phyloP scores from a whole-genome alignment of 352 stramenopile species.

The Phytophthora pini region DNA sequence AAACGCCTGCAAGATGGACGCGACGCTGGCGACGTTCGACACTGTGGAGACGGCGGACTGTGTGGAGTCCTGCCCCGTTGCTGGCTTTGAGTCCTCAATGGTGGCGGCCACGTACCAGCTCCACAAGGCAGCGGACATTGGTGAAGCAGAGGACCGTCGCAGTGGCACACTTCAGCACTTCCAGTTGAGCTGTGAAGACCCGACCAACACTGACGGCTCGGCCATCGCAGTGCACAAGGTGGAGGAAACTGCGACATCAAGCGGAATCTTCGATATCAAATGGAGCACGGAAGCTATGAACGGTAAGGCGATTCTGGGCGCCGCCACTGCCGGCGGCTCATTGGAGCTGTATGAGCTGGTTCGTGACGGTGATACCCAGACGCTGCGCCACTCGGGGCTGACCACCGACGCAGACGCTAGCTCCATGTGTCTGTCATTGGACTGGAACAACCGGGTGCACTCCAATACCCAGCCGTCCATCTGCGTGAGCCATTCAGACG shows the following conservation, averaged over 20 bases:
- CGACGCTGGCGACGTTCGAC: conserved; percentile 74
- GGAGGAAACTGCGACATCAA: conserved; percentile 53
- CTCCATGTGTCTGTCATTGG: conserved; percentile 85
- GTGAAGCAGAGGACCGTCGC: conserved; percentile 42
- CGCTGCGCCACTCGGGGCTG: conserved; percentile 48
- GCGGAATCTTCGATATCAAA: conserved; percentile 87
- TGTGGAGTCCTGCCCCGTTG: conserved; percentile 78
- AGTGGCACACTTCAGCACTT: conserved; percentile 80
- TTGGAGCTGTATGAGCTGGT: conserved; percentile 71
- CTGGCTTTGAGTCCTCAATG: conserved; percentile 67
- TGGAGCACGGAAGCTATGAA: conserved; percentile 65
- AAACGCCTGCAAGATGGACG: conserved; percentile 25
- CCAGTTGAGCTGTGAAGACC: conserved; percentile 45
- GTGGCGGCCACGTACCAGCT: conserved; percentile 86
- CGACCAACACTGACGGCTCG: conserved; percentile 15
- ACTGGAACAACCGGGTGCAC: conserved; percentile 83
- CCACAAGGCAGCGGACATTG: conserved; percentile 55
- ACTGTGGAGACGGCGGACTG: conserved; percentile 85
- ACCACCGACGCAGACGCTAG: conserved; percentile 38
- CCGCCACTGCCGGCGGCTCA: conserved; percentile 66
- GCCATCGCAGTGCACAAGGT: conserved; percentile 51
- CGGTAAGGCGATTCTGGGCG: conserved; percentile 60
- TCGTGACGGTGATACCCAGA: conserved; percentile 5
- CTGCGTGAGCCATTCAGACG: conserved; percentile 85
- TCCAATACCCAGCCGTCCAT: conserved; percentile 56